phyloP scores from a whole-genome alignment of 495 filamentous ascomycete species.

The Neurospora sp. region DNA sequence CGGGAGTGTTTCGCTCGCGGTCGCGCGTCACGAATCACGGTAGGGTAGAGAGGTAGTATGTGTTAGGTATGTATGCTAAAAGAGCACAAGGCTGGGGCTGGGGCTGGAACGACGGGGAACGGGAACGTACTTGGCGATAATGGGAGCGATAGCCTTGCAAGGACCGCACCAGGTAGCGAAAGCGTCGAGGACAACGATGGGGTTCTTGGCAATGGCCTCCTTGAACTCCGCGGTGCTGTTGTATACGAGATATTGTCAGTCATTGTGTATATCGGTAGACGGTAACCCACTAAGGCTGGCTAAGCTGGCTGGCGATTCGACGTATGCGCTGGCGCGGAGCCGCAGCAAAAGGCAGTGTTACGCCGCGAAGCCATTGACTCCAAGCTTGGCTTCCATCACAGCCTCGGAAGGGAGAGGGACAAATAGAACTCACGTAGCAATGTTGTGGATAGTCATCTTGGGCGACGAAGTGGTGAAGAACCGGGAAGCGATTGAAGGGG shows the following conservation, averaged over 20 bases:
- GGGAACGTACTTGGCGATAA: slow-evolving; percentile 43
- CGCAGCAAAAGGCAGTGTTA: neutral
- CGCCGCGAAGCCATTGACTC: neutral
- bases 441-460: slow-evolving; percentile 37
- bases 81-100: neutral
- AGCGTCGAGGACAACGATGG: slow-evolving; percentile 72
- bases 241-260: slow-evolving; percentile 12
- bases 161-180: slow-evolving; percentile 91
- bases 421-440: slow-evolving; percentile 26
- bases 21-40: neutral
- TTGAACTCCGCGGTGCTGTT: slow-evolving; percentile 61
- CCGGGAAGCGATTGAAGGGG: slow-evolving; percentile 13
- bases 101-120: neutral
- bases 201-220: slow-evolving; percentile 39
- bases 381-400: neutral
- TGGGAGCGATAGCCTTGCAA: slow-evolving; percentile 81
- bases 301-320: neutral
- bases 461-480: slow-evolving; percentile 31
- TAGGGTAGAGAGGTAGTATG: neutral
- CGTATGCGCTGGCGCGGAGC: neutral
- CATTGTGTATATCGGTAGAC: neutral
- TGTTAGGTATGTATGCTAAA: neutral
- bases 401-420: neutral
- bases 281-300: neutral
- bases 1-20: neutral